phyloP scores from a whole-genome alignment of 805 yeast genomes.

The Yamadazyma tumulicola region DNA sequence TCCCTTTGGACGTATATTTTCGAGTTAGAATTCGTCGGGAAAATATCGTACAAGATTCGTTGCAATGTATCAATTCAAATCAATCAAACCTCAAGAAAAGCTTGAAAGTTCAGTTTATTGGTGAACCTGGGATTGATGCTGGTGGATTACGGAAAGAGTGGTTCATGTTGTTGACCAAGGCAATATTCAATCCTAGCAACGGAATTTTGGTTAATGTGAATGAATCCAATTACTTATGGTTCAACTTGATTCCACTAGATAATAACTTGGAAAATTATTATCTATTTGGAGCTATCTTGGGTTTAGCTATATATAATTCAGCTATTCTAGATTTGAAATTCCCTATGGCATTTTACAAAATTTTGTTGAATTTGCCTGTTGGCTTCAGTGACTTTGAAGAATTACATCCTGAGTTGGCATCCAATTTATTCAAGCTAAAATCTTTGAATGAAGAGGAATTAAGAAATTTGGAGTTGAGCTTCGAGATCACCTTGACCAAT shows the following conservation, averaged over 20 bases:
- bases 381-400: constrained; percentile 62
- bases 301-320: constrained; percentile 88
- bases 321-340: constrained; percentile 77
- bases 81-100: constrained; percentile 66
- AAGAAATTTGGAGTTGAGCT: constrained; percentile 47
- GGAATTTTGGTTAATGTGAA: constrained; percentile 66
- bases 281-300: constrained; percentile 81
- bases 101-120: constrained; percentile 71
- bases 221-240: constrained; percentile 76
- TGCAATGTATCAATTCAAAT: constrained; percentile 55
- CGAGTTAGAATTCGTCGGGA: constrained; percentile 66
- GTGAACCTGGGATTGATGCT: constrained; percentile 92
- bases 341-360: constrained; percentile 75
- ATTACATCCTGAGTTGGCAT: constrained; percentile 63
- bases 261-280: constrained; percentile 54
- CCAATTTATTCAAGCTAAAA: constrained; percentile 29
- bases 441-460: constrained; percentile 24
- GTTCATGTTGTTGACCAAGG: constrained; percentile 73
- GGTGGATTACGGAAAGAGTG: constrained; percentile 95
- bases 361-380: constrained; percentile 54
- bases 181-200: constrained; percentile 63
- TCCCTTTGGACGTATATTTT: constrained; percentile 64
- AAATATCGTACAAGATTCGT: constrained; percentile 69
- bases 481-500: constrained; percentile 60
- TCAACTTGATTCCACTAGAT: constrained; percentile 47